phyloP scores from a whole-genome alignment of 2,329 filamentous ascomycete species.

The Chaetoscypha palmicola region DNA sequence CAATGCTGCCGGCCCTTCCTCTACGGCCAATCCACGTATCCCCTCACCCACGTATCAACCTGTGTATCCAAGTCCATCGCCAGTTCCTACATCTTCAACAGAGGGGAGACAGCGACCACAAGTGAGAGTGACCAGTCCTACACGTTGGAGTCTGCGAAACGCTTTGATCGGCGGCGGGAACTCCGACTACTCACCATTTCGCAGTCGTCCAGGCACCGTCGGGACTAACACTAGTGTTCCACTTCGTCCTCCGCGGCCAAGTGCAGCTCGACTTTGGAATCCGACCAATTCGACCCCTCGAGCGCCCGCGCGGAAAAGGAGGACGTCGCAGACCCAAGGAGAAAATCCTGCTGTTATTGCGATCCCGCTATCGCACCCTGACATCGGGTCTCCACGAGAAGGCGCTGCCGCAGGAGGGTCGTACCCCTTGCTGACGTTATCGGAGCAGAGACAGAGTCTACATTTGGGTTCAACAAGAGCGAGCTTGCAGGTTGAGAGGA shows the following conservation, averaged over 20 bases:
- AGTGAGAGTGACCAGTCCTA: constrained; percentile 40
- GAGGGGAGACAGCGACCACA: constrained; percentile 20
- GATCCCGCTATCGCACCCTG: constrained; percentile 29
- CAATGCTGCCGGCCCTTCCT: constrained; percentile 16
- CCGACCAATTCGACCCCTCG: constrained; percentile 53
- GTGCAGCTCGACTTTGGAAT: constrained; percentile 46
- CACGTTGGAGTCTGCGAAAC: constrained; percentile 30
- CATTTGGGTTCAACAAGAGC: constrained; percentile 37
- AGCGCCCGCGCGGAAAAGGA: constrained; percentile 13
- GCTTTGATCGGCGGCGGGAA: constrained; percentile 23
- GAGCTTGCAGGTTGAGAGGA: constrained; percentile 42
- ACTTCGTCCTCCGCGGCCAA: constrained; percentile 23
- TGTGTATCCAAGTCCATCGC: constrained; percentile 23
- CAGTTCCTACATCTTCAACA: constrained; percentile 11
- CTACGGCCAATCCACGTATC: constrained; percentile 21
- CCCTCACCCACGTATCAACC: constrained; percentile 28
- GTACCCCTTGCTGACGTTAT: constrained; percentile 49
- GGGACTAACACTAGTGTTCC: constrained; percentile 17
- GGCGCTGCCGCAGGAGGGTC: constrained; percentile 23
- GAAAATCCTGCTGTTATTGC: constrained; percentile 19
- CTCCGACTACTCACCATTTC: constrained; percentile 25
- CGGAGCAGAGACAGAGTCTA: constrained; percentile 48
- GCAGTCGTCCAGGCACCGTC: constrained; percentile 23
- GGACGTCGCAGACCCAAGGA: constrained; percentile 13
- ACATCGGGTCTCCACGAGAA: constrained; percentile 20